Conservation (phyloP, 768 basidiomycete genomes). For the Collybia mongolica region DNA sequence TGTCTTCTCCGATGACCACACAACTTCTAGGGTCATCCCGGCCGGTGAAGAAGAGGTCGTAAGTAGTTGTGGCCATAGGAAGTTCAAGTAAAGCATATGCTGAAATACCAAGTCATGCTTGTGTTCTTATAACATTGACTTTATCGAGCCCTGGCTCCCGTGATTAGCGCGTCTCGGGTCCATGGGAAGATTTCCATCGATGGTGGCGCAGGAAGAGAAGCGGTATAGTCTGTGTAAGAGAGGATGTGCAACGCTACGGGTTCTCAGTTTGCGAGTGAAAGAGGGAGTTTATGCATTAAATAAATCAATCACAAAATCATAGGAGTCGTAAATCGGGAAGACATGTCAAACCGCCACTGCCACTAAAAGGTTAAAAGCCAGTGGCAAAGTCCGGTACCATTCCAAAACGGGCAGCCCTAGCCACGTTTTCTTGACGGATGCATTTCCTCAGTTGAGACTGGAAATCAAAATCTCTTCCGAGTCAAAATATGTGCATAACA, state of each 20-base stretch:
- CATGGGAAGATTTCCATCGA: conserved; percentile 52
- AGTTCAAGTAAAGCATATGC: conserved; percentile 30
- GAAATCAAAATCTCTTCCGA: conserved; percentile 7
- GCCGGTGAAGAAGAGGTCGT: conserved; percentile 68
- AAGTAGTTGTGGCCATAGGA: conserved; percentile 42
- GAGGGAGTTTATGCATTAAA: no score
- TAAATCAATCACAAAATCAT: background rate
- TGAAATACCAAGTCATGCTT: conserved; percentile 29
- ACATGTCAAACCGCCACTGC: conserved; percentile 41
- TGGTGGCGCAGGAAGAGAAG: conserved; percentile 48
- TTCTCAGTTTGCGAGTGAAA: conserved; percentile 6
- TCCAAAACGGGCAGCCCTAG: conserved; percentile 17
- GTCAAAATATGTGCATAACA: conserved; percentile 9
- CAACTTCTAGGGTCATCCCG: conserved; percentile 67
- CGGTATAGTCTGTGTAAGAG: conserved; percentile 6
- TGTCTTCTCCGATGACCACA: conserved; percentile 66
- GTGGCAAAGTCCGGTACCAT: conserved; percentile 34
- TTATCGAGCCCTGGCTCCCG: conserved; percentile 43
- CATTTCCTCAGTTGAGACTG: no score
- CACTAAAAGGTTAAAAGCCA: conserved; percentile 34
- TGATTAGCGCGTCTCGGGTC: conserved; percentile 49
- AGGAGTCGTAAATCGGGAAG: conserved; percentile 18
- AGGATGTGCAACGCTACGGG: background rate
- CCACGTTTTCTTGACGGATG: conserved; percentile 29
- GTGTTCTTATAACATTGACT: conserved; percentile 43